These are phyloP conservation scores for Solanum chacoense DNA, from an alignment of 305 asterid genomes.

Conservation along the genomic window DNA sequence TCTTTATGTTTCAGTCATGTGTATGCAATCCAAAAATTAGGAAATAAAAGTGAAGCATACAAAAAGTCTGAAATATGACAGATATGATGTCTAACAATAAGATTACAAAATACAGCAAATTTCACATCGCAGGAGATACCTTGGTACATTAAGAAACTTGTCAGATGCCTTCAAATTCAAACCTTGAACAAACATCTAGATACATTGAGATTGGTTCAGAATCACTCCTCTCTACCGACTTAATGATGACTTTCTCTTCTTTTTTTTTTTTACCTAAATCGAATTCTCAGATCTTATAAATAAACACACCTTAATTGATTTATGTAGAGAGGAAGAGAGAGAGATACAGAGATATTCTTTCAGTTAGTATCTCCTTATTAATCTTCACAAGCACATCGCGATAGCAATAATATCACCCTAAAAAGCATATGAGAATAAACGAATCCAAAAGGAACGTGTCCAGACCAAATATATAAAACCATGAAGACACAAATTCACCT, in stretches of 20 bases:
- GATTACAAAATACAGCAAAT: background rate
- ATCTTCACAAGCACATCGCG: background rate
- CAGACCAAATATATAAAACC: background rate
- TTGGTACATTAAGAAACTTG: background rate
- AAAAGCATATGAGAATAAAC: background rate
- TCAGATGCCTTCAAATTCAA: background rate
- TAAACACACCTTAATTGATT: background rate
- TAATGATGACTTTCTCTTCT: background rate
- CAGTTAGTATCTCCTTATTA: background rate
- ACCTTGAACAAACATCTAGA: background rate
- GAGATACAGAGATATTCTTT: background rate
- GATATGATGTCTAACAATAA: background rate
- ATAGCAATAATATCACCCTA: background rate
- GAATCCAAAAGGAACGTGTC: background rate
- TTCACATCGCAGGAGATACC: background rate
- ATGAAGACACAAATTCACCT: conserved; percentile 9
- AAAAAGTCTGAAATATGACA: background rate
- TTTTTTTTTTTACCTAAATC: background rate
- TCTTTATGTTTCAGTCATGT: background rate
- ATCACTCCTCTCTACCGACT: background rate
- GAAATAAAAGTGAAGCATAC: background rate
- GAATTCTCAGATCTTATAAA: background rate
- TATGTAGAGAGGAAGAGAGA: background rate
- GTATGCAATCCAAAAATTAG: background rate
- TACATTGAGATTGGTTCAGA: background rate